These are phyloP conservation scores for Epicoccum sorghinum DNA, from an alignment of 2,329 filamentous ascomycete genomes.

Conservation along the genomic window DNA sequence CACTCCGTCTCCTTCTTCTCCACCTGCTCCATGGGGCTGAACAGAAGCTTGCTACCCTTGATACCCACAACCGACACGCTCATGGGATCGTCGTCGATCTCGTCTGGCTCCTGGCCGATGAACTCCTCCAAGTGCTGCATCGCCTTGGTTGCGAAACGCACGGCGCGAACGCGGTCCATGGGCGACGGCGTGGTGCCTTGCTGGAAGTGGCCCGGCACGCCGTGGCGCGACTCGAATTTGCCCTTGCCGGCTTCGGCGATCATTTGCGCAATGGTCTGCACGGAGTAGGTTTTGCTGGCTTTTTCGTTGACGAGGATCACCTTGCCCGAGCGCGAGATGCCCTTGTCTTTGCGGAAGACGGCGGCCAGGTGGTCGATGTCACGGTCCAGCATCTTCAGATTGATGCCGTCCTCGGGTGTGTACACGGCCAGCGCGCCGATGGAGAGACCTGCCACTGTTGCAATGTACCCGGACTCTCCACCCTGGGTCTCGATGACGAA, in stretches of 20 bases:
- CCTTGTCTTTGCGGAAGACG: slow-evolving; percentile 83
- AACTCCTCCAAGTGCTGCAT: slow-evolving; percentile 88
- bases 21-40: slow-evolving; percentile 78
- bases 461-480: slow-evolving; percentile 90
- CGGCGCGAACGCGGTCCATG: slow-evolving; percentile 94
- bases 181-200: slow-evolving; percentile 68
- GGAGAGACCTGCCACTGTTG: slow-evolving; percentile 86
- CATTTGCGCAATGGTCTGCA: slow-evolving; percentile 92
- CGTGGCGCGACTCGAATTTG: slow-evolving; percentile 89
- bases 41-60: slow-evolving; percentile 86
- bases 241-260: slow-evolving; percentile 92
- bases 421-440: slow-evolving; percentile 94
- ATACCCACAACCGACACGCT: slow-evolving; percentile 89
- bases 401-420: slow-evolving; percentile 95
- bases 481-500: slow-evolving; percentile 99
- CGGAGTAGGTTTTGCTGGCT: slow-evolving; percentile 85
- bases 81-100: slow-evolving; percentile 74
- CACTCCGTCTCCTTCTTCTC: slow-evolving; percentile 90
- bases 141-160: slow-evolving; percentile 90
- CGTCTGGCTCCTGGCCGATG: slow-evolving; percentile 66
- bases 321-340: slow-evolving; percentile 87
- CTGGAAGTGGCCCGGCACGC: slow-evolving; percentile 57
- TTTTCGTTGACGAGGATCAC: slow-evolving; percentile 97
- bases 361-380: slow-evolving; percentile 90
- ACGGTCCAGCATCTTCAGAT: slow-evolving; percentile 86